phyloP scores from a whole-genome alignment of 1,139 yeast species.

The Yamadazyma aaseri region DNA sequence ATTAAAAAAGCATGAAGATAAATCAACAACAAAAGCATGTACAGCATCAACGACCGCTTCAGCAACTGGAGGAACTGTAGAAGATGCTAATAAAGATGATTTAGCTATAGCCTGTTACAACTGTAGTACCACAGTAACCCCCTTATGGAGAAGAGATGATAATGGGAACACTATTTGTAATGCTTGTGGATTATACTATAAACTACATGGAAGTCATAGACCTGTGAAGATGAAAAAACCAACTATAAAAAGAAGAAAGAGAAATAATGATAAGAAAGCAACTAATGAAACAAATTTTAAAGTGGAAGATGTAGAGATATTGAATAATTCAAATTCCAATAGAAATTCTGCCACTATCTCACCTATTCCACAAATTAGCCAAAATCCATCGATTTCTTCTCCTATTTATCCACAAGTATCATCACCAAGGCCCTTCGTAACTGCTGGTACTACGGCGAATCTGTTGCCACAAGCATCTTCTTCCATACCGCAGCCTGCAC shows the following conservation, averaged over 20 bases:
- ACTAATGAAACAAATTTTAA: background rate
- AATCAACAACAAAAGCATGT: slow-evolving; percentile 2
- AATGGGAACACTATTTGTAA: slow-evolving; percentile 81
- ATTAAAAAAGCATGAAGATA: slow-evolving; percentile 18
- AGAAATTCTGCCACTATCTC: background rate
- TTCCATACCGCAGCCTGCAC: background rate
- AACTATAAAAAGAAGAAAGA: slow-evolving; percentile 72
- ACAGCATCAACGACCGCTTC: background rate
- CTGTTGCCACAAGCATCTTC: background rate
- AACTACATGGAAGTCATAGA: slow-evolving; percentile 75
- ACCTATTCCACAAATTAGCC: background rate
- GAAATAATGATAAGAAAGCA: slow-evolving; percentile 29
- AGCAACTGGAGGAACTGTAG: background rate
- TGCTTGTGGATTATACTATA: slow-evolving; percentile 81
- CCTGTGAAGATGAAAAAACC: slow-evolving; percentile 74
- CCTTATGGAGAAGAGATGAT: slow-evolving; percentile 84
- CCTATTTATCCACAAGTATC: background rate
- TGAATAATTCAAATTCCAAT: background rate
- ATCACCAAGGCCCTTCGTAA: background rate
- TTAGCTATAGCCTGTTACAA: slow-evolving; percentile 75
- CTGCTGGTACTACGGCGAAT: background rate
- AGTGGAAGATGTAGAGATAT: too few relatives aligned
- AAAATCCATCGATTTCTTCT: background rate
- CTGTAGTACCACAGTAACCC: slow-evolving; percentile 82
- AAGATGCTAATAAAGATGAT: slow-evolving; percentile 24